Conservation (phyloP, 306 rosid genomes). For the Macrotyloma uniflorum region DNA sequence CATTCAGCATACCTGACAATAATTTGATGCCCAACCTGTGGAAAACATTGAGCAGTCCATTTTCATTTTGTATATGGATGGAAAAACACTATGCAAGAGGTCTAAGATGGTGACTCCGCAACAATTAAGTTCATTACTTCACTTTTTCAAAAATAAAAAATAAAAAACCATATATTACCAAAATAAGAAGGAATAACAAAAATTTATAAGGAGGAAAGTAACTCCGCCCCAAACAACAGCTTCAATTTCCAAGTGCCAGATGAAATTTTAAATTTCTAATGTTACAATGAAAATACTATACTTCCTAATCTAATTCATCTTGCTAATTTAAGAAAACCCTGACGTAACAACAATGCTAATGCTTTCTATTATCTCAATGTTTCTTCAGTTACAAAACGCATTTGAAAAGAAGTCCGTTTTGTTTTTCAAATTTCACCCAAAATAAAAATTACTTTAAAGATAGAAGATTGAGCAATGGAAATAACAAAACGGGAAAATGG, state of each 20-base stretch:
- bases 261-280: not conserved
- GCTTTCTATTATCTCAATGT: not conserved
- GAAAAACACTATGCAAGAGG: not conserved
- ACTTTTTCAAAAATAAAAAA: not conserved
- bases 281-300: not conserved
- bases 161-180: not conserved
- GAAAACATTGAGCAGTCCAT: constrained; percentile 37
- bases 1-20: constrained; percentile 83
- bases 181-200: constrained; percentile 2
- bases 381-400: not conserved
- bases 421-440: not conserved
- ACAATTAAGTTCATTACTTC: not conserved
- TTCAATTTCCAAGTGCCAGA: not conserved
- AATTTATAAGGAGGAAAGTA: not conserved
- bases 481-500: not conserved
- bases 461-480: not conserved
- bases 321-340: not conserved
- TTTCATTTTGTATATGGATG: constrained; percentile 14
- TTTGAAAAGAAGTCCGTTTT: not conserved
- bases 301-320: not conserved
- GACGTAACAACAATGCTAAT: not conserved
- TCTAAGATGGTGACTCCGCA: not conserved
- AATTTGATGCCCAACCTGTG: constrained; percentile 97
- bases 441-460: not conserved
- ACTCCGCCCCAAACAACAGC: constrained; percentile 9